Evolutionary conservation across 75 land plant genomes (phyloP).

Genomic region (Azolla pinnata): DNA sequence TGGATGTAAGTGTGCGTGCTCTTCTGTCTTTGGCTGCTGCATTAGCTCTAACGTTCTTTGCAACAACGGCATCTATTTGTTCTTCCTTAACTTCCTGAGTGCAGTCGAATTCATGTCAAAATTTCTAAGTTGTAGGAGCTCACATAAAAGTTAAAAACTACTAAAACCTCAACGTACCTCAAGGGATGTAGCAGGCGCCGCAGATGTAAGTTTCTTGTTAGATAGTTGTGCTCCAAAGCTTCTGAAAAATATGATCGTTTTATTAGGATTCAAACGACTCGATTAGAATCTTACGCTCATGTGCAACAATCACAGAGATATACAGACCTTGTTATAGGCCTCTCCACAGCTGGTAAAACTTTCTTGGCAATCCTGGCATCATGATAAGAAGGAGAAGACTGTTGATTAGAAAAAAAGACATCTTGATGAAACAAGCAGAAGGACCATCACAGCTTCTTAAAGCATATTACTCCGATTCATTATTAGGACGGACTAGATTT

Average conservation of each 20-base stretch:
- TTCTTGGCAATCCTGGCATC: constrained; percentile 10
- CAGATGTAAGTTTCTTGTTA: constrained; percentile 1
- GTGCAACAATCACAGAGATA: not conserved
- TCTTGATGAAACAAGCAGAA: constrained; percentile 2
- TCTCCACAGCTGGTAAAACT: constrained; percentile 13
- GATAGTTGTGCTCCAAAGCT: constrained; percentile 3
- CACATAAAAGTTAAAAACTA: not conserved
- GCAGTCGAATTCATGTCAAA: not conserved
- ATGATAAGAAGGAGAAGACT: not conserved
- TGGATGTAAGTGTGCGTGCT: constrained; percentile 21
- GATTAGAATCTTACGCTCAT: not conserved
- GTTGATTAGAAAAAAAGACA: not conserved
- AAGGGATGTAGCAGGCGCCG: not conserved
- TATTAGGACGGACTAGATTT: constrained; percentile 34
- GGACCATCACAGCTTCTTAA: not conserved
- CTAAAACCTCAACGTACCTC: not conserved
- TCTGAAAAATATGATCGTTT: not conserved
- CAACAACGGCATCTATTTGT: not conserved
- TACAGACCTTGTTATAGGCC: constrained; percentile 49
- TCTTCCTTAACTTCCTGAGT: not conserved
- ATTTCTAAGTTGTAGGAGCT: not conserved
- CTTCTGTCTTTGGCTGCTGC: constrained; percentile 6
- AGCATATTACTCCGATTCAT: not conserved
- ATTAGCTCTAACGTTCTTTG: not conserved
- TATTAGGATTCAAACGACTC: not conserved